A percentile compares a stretch with the other conserved stretches of the same genome.
Evolutionary conservation across 164 flowering plant genomes (phyloP).

Genomic region (Magnolia officinalis): DNA sequence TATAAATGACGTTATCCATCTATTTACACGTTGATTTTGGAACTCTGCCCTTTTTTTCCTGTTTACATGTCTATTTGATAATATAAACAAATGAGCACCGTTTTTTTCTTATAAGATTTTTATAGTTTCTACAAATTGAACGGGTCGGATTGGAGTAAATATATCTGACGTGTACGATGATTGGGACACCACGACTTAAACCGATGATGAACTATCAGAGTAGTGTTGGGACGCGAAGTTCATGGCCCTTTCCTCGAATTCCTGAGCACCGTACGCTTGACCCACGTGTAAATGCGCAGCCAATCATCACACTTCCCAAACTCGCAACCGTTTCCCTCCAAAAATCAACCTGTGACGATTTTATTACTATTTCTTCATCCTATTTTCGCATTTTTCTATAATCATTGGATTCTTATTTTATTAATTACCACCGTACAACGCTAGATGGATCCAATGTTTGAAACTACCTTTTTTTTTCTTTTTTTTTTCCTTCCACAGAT

Average conservation of each 20-base stretch:
- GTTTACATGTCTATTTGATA: too few relatives aligned
- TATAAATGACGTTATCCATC: too few relatives aligned
- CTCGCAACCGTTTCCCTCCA: not conserved
- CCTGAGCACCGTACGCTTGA: not conserved
- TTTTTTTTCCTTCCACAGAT: not conserved
- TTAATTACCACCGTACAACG: not conserved
- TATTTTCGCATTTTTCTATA: not conserved
- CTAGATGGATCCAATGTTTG: not conserved
- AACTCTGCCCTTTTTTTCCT: too few relatives aligned
- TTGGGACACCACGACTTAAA: not conserved
- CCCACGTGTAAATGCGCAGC: not conserved
- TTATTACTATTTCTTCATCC: not conserved
- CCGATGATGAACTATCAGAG: not conserved
- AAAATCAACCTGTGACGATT: not conserved
- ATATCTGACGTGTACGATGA: too few relatives aligned
- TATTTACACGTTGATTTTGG: too few relatives aligned
- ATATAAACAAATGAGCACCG: too few relatives aligned
- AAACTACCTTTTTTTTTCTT: not conserved
- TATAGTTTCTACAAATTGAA: too few relatives aligned
- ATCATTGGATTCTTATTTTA: not conserved
- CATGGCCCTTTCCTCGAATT: not conserved
- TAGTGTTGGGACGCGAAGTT: not conserved
- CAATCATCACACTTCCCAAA: conserved; percentile 2
- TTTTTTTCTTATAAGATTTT: too few relatives aligned
- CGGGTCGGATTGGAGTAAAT: too few relatives aligned